Conservation (phyloP, 2,329 filamentous ascomycete genomes). For the Monascus ruber region DNA sequence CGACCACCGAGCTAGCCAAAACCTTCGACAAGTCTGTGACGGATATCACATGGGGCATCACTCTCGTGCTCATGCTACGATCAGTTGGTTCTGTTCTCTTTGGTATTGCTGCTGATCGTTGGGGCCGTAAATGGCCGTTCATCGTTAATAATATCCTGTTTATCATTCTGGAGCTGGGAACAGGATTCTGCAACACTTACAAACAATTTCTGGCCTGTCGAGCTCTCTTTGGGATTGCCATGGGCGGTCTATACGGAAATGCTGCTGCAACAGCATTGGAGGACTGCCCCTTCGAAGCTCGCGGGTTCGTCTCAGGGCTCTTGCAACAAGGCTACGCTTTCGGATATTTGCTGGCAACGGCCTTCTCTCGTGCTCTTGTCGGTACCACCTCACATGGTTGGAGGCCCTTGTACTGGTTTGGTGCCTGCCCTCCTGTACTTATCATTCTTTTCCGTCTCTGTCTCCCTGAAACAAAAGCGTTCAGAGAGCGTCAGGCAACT, state of each 20-base stretch:
- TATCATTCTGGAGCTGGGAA: constrained; percentile 49
- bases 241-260: constrained; percentile 53
- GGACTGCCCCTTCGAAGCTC: constrained; percentile 47
- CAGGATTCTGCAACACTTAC: constrained; percentile 49
- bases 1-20: constrained; percentile 42
- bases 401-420: constrained; percentile 85
- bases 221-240: constrained; percentile 52
- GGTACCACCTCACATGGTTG: constrained; percentile 68
- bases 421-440: constrained; percentile 64
- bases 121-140: constrained; percentile 49
- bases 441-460: constrained; percentile 69
- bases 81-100: constrained; percentile 49
- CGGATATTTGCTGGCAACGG: constrained; percentile 51
- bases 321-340: constrained; percentile 55
- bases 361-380: constrained; percentile 39
- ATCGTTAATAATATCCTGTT: constrained; percentile 51
- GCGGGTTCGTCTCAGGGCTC: constrained; percentile 51
- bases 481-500: constrained; percentile 52
- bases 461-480: constrained; percentile 68
- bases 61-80: constrained; percentile 49
- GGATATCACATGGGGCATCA: constrained; percentile 51
- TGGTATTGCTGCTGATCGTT: constrained; percentile 41
- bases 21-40: constrained; percentile 43
- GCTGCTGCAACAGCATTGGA: constrained; percentile 52
- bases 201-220: constrained; percentile 48